phyloP scores from a whole-genome alignment of 305 asterid genomes.

The Lippia alba region DNA sequence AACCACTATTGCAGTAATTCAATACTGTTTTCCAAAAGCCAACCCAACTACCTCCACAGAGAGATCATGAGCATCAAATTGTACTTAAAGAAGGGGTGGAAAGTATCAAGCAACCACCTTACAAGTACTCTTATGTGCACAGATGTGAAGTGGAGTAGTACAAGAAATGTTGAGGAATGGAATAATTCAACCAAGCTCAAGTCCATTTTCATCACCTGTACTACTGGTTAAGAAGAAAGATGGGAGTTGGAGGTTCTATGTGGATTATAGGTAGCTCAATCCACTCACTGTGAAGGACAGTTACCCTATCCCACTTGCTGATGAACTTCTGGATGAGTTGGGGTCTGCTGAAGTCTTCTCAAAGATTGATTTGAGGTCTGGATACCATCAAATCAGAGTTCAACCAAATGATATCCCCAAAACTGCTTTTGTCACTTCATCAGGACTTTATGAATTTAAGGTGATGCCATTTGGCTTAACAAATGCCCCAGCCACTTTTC shows the following conservation, averaged over 20 bases:
- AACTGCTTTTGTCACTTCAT: not conserved
- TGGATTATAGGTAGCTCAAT: not conserved
- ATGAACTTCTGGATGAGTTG: not conserved
- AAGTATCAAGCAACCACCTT: not conserved
- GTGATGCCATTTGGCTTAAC: not conserved
- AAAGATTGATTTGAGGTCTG: not conserved
- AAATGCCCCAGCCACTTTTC: not conserved
- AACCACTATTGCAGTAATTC: not conserved
- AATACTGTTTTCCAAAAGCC: not conserved
- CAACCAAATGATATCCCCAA: not conserved
- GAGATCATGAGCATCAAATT: not conserved
- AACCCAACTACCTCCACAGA: not conserved
- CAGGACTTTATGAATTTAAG: not conserved
- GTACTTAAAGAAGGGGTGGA: not conserved
- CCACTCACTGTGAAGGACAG: not conserved
- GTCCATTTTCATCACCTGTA: not conserved
- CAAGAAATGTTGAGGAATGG: not conserved
- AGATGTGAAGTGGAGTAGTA: slow-evolving; percentile 4
- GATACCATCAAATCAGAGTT: not conserved
- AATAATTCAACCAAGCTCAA: not conserved
- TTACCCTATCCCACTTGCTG: not conserved
- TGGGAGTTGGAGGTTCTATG: not conserved
- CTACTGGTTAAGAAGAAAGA: not conserved
- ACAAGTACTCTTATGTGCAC: not conserved
- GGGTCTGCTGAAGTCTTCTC: not conserved